phyloP scores from a whole-genome alignment of 192 early-diverging fungal species.

The Podila clonocystis region DNA sequence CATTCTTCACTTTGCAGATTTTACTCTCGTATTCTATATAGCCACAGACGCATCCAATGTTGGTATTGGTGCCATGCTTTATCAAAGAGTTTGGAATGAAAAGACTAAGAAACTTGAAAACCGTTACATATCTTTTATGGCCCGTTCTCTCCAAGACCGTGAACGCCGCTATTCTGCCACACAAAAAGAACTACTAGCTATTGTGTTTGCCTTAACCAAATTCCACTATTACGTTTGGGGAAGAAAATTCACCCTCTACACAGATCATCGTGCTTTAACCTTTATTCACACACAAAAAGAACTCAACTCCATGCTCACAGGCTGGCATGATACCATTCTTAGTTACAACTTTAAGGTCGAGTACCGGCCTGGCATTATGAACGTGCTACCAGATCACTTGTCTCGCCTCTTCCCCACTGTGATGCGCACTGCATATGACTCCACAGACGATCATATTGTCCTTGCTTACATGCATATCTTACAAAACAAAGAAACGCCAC shows the following conservation, averaged over 20 bases:
- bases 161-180: constrained; percentile 20
- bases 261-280: background rate
- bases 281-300: background rate
- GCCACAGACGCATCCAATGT: constrained; percentile 44
- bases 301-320: background rate
- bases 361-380: constrained; percentile 15
- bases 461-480: no score
- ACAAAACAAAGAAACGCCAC: no score
- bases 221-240: background rate
- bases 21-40: background rate
- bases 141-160: background rate
- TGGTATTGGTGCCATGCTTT: constrained; percentile 39
- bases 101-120: background rate
- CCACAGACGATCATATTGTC: no score
- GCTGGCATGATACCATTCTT: constrained; percentile 29
- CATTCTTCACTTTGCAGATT: no score
- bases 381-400: no score
- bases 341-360: constrained; percentile 17
- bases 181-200: constrained; percentile 20
- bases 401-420: no score
- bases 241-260: background rate
- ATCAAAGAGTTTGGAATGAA: background rate
- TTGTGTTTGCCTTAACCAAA: background rate
- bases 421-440: no score
- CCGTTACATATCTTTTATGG: constrained; percentile 21